These are phyloP conservation scores for Trametes elegans DNA, from an alignment of 768 basidiomycete species.

Conservation along the genomic window DNA sequence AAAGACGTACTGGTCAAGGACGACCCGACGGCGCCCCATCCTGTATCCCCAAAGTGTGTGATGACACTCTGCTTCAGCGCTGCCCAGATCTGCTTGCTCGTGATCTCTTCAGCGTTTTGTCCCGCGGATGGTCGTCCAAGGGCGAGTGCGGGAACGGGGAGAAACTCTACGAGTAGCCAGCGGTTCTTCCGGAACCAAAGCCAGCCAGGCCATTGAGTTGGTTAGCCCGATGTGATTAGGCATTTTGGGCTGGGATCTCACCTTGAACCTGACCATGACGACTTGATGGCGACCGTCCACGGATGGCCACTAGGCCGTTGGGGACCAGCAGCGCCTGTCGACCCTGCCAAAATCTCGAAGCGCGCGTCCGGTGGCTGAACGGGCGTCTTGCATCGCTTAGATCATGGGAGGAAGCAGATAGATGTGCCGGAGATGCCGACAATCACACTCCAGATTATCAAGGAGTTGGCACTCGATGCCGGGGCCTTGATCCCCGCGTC, in stretches of 20 bases:
- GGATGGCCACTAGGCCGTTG: no score
- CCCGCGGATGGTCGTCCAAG: not conserved
- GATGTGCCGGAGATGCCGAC: no score
- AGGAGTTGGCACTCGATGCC: no score
- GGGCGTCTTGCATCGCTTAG: no score
- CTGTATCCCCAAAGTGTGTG: slow-evolving; percentile 76
- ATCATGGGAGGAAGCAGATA: no score
- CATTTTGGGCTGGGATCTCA: not conserved
- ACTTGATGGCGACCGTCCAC: no score
- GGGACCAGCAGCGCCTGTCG: no score
- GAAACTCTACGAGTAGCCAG: slow-evolving; percentile 86
- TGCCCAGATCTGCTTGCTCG: slow-evolving; percentile 63
- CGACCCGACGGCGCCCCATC: slow-evolving; percentile 78
- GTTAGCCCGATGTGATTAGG: no score
- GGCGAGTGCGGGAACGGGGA: slow-evolving; percentile 36
- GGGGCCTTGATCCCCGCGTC: no score
- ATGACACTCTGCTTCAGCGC: slow-evolving; percentile 70
- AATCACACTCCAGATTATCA: no score
- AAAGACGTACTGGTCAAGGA: slow-evolving; percentile 67
- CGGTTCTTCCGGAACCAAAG: slow-evolving; percentile 54
- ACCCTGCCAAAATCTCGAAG: not conserved
- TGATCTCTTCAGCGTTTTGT: slow-evolving; percentile 37
- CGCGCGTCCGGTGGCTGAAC: no score
- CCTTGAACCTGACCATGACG: slow-evolving; percentile 11
- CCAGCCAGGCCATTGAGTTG: no score